Evolutionary conservation across 2,329 filamentous ascomycete species (phyloP).

Genomic region (Aspergillus niger): DNA sequence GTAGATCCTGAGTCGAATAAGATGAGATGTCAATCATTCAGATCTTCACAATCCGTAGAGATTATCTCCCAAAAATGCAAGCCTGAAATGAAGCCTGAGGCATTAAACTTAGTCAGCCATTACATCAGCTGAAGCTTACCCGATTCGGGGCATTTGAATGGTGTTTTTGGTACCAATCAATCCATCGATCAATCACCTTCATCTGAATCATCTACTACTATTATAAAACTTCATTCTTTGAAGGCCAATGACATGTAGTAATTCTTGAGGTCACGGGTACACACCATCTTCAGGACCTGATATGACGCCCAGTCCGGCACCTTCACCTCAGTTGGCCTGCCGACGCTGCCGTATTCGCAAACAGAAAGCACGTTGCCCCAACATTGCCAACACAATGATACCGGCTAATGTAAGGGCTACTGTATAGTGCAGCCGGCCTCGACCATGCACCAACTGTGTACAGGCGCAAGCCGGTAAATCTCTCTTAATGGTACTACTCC

Average conservation of each 20-base stretch:
- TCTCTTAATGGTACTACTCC: neutral
- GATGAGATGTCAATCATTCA: too few species aligned
- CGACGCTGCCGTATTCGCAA: slow-evolving; percentile 6
- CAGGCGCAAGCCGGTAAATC: neutral
- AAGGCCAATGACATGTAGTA: neutral
- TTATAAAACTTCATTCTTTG: too few species aligned
- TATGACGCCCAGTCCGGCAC: neutral
- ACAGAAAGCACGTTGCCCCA: neutral
- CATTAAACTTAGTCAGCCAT: neutral
- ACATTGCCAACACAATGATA: too few species aligned
- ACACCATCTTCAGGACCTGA: neutral
- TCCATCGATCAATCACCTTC: too few species aligned
- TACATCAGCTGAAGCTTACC: neutral
- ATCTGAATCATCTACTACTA: too few species aligned
- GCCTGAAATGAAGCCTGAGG: neutral
- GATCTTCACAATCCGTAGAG: too few species aligned
- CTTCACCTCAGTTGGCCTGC: neutral
- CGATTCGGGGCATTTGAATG: neutral
- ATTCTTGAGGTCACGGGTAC: neutral
- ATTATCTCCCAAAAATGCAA: too few species aligned
- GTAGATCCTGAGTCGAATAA: too few species aligned
- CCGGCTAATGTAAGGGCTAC: neutral
- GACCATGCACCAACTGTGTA: slow-evolving; percentile 4
- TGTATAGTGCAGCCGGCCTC: slow-evolving; percentile 1
- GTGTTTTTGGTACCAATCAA: neutral